These are phyloP conservation scores for Auxenochlorella pyrenoidosa DNA, from an alignment of 139 green algal species.

Conservation along the genomic window DNA sequence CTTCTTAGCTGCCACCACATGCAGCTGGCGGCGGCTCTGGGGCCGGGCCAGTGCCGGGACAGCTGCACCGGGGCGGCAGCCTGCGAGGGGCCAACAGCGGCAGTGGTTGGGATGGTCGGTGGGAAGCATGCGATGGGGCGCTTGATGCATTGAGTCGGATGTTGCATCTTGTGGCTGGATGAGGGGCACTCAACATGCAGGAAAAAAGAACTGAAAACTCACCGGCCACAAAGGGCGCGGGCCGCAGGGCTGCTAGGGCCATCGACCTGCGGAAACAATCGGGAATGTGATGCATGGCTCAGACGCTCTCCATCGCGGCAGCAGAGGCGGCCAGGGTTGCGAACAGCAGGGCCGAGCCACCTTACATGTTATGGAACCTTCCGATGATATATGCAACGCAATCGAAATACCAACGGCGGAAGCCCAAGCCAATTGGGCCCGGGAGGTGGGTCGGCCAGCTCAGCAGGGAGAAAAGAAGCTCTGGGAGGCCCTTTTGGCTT, in stretches of 20 bases:
- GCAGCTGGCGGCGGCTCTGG: not conserved
- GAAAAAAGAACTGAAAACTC: not conserved
- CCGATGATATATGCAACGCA: not conserved
- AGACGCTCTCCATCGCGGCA: not conserved
- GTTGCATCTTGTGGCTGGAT: not conserved
- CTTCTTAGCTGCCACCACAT: conserved; percentile 22
- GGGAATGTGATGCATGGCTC: not conserved
- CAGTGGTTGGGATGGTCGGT: not conserved
- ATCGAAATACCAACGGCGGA: too few relatives aligned
- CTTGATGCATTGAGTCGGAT: not conserved
- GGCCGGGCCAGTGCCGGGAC: not conserved
- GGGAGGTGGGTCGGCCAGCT: not conserved
- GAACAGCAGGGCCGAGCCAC: not conserved
- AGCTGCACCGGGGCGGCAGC: not conserved
- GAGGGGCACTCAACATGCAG: not conserved
- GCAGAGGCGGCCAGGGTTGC: not conserved
- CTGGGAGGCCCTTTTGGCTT: not conserved
- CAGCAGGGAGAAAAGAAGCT: not conserved
- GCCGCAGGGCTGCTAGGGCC: not conserved
- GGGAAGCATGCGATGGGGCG: not conserved
- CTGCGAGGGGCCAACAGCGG: not conserved
- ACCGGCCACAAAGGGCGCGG: not conserved
- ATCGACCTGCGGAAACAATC: not conserved
- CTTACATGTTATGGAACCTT: not conserved
- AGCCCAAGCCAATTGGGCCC: not conserved